Evolutionary conservation across 75 land plant genomes (phyloP).

Genomic region (Cupressus sempervirens): DNA sequence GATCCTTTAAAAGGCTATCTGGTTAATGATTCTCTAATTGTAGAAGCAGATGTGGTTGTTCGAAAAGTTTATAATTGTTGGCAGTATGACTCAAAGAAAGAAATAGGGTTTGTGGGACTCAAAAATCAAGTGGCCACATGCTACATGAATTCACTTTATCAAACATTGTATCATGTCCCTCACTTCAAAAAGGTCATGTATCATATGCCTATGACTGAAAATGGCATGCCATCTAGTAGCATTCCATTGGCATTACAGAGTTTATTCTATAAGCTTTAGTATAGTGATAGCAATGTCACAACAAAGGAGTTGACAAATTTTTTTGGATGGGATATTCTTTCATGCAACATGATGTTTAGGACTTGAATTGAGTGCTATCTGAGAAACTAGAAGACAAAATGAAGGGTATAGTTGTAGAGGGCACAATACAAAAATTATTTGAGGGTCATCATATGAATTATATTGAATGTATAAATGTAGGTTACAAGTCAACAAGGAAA

Average conservation of each 20-base stretch:
- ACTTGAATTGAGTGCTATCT: constrained; percentile 85
- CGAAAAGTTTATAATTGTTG: constrained; percentile 71
- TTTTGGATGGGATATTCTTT: constrained; percentile 98
- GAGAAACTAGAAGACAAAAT: constrained; percentile 98
- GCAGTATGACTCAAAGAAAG: constrained; percentile 92
- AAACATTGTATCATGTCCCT: constrained; percentile 88
- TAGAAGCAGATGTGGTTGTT: constrained; percentile 88
- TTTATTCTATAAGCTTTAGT: constrained; percentile 95
- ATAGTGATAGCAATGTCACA: constrained; percentile 87
- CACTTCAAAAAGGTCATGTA: constrained; percentile 95
- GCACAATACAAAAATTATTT: constrained; percentile 89
- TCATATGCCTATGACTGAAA: constrained; percentile 98
- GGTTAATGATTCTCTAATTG: constrained; percentile 69
- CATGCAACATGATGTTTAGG: constrained; percentile 99
- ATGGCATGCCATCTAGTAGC: constrained; percentile 89
- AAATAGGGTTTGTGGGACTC: constrained; percentile 95
- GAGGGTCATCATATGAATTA: constrained; percentile 98
- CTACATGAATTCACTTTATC: constrained; percentile 97
- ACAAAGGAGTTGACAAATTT: constrained; percentile 97
- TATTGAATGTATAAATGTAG: constrained; percentile 96
- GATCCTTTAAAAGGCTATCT: constrained; percentile 76
- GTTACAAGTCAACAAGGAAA: constrained; percentile 90
- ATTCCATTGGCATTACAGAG: constrained; percentile 96
- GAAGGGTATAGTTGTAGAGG: constrained; percentile 99
- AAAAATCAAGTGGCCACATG: constrained; percentile 99